Evolutionary conservation across 2,329 filamentous ascomycete species (phyloP), one percentile per base, ranked within the genome.

Genomic region (Xylariaceae sp.): DNA sequence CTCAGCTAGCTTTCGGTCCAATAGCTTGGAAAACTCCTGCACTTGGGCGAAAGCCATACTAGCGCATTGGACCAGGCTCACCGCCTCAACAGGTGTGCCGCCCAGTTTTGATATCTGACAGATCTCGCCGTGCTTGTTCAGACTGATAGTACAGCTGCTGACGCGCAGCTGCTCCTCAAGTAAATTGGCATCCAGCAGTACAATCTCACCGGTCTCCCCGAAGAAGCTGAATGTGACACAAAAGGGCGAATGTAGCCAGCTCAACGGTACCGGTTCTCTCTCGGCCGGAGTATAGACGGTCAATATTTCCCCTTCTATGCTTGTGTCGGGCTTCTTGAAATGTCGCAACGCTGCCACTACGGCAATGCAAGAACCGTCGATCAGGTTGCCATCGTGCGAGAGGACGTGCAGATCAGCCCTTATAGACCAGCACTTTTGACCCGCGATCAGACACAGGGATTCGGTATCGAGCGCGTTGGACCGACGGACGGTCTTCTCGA

Each of bases 391-490:
- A 56, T 96, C 90, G 55, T 89, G 86, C 32, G 87, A 82, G 29
- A 96, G 72, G 29, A 96, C 79, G 60, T 98, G 92, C 15, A 96
- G 75, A 57, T 96, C 90, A 14, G 86, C 89, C 37, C 90, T 80
- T 42, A 98, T 72, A 40, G 83, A 83, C 79, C 92, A 98, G 65
- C 85, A 92, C 60, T 93, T 94, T 39, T 83, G 72, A 6, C 86
- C 89, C 9, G 92, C 88, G 18, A 95, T 71, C 15, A 98, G 85
- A 59, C 92, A 98, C 28, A 98, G 73, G 4, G 89, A 94, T 62
- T 98, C 92, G 21, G 89, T 94, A 58, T 96, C 90, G 25, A 98
- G 76, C 5, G 92, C 90, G 47, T 83, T 83, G 1, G 89, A 94
- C 39, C 92, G 81, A 26, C 92, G 88, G 40, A 96, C 78, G 7